Evolutionary conservation across 1,284 basidiomycete genomes (phyloP), one percentile per base, ranked within the genome.

Genomic region (Sutorius eximius): DNA sequence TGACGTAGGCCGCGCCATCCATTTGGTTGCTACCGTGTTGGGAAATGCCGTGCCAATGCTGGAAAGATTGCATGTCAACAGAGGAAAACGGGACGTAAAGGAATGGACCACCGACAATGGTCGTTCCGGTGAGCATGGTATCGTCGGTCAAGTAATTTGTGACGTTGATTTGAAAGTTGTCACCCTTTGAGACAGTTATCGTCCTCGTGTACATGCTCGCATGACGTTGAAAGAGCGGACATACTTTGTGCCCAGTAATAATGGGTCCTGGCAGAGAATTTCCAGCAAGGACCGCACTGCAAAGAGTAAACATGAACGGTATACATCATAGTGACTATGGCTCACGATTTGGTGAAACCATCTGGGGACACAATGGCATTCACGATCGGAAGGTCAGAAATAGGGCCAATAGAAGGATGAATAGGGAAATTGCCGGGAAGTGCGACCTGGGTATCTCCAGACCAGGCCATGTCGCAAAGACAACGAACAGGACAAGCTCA

Each of bases 351-450:
- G 10, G 29, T 51, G 49, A 65, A 71, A 27, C 71, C 71, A 58
- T 73, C 72, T 3, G 71, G 70, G 27, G 62, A 57, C n/a, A 73
- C 63, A 24, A 66, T 44, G 7, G 61, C 60, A 53, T 72, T 69
- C 42, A 59, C 56, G 27, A 73, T 65, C 30, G 58, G 43, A 5
- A 71, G 58, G 33, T 73, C 60, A 45, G 60, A 57, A 16, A 67
- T 52, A 46, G 67, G 67, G 4, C 61, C 64, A 24, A 59, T 61
- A 22, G 55, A 41, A 32, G 37, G 30, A 15, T 43, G 47, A 4
- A 49, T 4, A 22, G 47, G 38, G 30, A 56, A 12, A 43, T 44
- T 13, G 6, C 8, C 44, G 15, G 53, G 37, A 37, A 59, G 37
- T 4, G 30, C 42, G 16, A 45, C 45, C 33, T 45, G 45, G 40